Evolutionary conservation across 2,329 filamentous ascomycete species (phyloP).

Genomic region (Colletotrichum aenigma): DNA sequence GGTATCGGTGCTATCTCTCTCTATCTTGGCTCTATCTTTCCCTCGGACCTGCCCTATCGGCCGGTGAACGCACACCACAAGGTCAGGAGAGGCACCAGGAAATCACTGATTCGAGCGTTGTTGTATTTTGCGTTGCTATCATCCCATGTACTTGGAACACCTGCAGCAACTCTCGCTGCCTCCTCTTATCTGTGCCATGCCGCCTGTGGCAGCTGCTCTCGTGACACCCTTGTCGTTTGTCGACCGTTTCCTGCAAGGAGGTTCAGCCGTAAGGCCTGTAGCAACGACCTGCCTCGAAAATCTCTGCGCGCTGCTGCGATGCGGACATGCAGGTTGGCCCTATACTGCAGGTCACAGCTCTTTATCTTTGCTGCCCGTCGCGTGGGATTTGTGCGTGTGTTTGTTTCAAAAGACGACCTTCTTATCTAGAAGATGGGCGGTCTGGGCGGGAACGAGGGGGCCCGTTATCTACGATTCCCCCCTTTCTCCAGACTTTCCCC

Average conservation of each 20-base stretch:
- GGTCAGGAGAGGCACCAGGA: neutral
- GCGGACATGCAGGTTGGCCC: neutral
- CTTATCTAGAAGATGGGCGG: slow-evolving; percentile 7
- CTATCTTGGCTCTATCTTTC: slow-evolving; percentile 8
- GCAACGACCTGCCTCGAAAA: neutral
- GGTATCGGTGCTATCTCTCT: slow-evolving; percentile 6
- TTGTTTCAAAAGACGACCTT: neutral
- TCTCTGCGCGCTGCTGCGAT: neutral
- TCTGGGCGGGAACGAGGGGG: neutral
- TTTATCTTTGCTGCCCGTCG: neutral
- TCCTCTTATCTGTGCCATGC: neutral
- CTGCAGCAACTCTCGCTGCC: neutral
- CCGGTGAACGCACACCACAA: neutral
- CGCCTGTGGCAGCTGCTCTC: neutral
- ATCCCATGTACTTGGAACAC: neutral
- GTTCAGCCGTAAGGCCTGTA: neutral
- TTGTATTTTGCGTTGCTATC: neutral
- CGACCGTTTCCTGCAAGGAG: neutral
- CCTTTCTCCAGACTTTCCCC: neutral
- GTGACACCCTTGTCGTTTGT: neutral
- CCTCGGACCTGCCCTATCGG: slow-evolving; percentile 19
- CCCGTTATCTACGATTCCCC: neutral
- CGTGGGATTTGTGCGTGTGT: neutral
- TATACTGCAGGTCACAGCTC: neutral
- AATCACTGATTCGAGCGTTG: neutral